Conservation (phyloP, 495 filamentous ascomycete species). For the Thozetella sp. region DNA sequence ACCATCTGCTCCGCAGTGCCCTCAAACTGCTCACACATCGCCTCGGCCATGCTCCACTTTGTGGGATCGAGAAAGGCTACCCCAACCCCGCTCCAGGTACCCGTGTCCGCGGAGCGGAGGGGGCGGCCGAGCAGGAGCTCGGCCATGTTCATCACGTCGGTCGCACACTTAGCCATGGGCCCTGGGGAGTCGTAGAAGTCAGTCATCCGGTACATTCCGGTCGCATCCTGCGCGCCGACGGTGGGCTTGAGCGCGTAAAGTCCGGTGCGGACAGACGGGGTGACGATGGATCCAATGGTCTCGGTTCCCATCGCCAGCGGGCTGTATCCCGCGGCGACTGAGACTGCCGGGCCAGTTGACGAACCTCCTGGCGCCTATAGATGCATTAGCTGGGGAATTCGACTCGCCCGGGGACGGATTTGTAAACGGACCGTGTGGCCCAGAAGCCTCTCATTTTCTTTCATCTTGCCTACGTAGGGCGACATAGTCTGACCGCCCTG, state of each 20-base stretch:
- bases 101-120: neutral
- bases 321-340: constrained; percentile 41
- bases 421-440: constrained; percentile 23
- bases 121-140: constrained; percentile 17
- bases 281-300: constrained; percentile 44
- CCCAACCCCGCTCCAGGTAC: constrained; percentile 6
- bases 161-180: constrained; percentile 28
- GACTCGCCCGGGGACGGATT: too few species aligned
- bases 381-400: neutral
- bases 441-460: constrained; percentile 20
- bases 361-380: constrained; percentile 42
- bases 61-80: constrained; percentile 24
- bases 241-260: constrained; percentile 35
- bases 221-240: constrained; percentile 3
- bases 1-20: constrained; percentile 26
- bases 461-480: constrained; percentile 37
- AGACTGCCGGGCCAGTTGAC: constrained; percentile 49
- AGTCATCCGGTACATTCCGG: constrained; percentile 14
- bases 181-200: constrained; percentile 26
- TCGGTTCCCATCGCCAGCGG: constrained; percentile 48
- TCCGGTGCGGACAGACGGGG: constrained; percentile 36
- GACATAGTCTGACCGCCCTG: constrained; percentile 43
- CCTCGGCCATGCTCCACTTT: constrained; percentile 19
- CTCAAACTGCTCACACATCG: constrained; percentile 9
- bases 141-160: constrained; percentile 20